Percentiles rank a stretch among this genome's conserved stretches.
These are phyloP conservation scores for Globisporangium apiculatum DNA, from an alignment of 352 stramenopile genomes.

Conservation along the genomic window DNA sequence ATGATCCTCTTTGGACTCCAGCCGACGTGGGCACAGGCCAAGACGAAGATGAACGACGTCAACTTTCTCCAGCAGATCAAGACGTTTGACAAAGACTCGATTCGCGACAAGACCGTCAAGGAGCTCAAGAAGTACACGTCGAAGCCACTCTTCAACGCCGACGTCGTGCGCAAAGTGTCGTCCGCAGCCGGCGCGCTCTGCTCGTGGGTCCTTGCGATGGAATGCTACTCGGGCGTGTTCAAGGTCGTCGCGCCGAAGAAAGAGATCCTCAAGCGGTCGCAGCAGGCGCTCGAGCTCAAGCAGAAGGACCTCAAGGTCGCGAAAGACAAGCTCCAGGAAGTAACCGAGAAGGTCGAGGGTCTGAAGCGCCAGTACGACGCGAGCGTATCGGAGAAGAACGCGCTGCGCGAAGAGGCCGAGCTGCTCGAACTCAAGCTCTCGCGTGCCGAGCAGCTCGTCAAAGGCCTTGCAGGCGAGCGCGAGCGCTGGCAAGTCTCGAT, in stretches of 20 bases:
- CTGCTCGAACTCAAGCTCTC: slow-evolving; percentile 90
- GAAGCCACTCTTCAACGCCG: slow-evolving; percentile 76
- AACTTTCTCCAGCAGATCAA: slow-evolving; percentile 94
- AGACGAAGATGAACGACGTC: slow-evolving; percentile 92
- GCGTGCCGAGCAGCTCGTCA: slow-evolving; percentile 92
- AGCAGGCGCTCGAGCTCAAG: slow-evolving; percentile 80
- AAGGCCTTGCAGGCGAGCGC: slow-evolving; percentile 90
- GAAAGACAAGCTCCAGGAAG: slow-evolving; percentile 85
- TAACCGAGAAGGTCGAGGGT: slow-evolving; percentile 89
- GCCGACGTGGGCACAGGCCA: slow-evolving; percentile 90
- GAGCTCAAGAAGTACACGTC: slow-evolving; percentile 94
- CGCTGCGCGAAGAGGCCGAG: slow-evolving; percentile 89
- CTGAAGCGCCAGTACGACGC: slow-evolving; percentile 90
- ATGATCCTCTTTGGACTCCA: slow-evolving; percentile 94
- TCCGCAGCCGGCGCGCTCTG: slow-evolving; percentile 85
- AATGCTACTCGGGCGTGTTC: slow-evolving; percentile 86
- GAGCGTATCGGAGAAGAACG: slow-evolving; percentile 92
- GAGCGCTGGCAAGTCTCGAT: slow-evolving; percentile 92
- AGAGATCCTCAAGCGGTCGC: slow-evolving; percentile 80
- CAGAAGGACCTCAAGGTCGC: slow-evolving; percentile 85
- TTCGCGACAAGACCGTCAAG: slow-evolving; percentile 89
- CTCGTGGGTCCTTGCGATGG: slow-evolving; percentile 90
- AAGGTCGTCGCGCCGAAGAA: slow-evolving; percentile 89
- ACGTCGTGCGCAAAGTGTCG: slow-evolving; percentile 89
- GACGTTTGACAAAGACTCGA: slow-evolving; percentile 95